Base-by-base conservation (phyloP, 768 basidiomycete genomes). In the Leucosporidium yakuticum region DNA sequence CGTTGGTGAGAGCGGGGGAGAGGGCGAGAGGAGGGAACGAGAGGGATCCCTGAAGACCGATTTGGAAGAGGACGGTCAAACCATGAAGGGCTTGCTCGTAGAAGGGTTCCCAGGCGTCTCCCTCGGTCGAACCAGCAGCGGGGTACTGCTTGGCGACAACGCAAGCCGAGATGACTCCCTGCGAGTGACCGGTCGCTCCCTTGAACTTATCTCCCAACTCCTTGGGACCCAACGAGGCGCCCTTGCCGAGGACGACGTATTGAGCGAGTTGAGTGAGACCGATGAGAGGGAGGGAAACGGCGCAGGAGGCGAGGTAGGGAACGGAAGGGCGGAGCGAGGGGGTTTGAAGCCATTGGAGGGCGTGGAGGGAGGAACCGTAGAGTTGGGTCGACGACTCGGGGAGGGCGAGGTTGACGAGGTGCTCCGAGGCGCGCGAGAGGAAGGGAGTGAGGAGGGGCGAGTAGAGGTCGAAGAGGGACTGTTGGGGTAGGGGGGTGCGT, bases 141-240 rank as follows among this genome's bases (percentile, higher is more conserved):
- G 86, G 85, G 23, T 82, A 82, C 7, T 93, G 91, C 7, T 90
- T 86, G 11, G 94, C 84, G 75, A 97, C 86, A 49, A 85, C 87
- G 62, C 94, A 85, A n/a, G 96, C 96, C 19, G 94, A 91, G 58
- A 96, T 87, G 74, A 99, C 86, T 73, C 96, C 96, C 79, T 98
- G 95, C 3, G 94, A 97, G 80, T 99, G 96, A 39, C 96, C 96
- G 21, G 96, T 98, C 4, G 93, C 86, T 44, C 95, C 95, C 15
- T 85, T 82, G 63, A 98, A 83, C 56, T 84, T 84, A 56, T 82
- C 80, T 49, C 89, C 86, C 77, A 96, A 83, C 75, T 94, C 85
- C 53, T 68, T 65, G 17, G 76, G 76, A 6, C 69, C 61, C 58
- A 68, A 64, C 27, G 60, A 60, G 19, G 65, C 64, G 12, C 85